A percentile compares a stretch with the other conserved stretches of the same genome.
Conservation (phyloP, 225 moss, liverwort and hornwort genomes). For the Takakia lepidozioides region DNA sequence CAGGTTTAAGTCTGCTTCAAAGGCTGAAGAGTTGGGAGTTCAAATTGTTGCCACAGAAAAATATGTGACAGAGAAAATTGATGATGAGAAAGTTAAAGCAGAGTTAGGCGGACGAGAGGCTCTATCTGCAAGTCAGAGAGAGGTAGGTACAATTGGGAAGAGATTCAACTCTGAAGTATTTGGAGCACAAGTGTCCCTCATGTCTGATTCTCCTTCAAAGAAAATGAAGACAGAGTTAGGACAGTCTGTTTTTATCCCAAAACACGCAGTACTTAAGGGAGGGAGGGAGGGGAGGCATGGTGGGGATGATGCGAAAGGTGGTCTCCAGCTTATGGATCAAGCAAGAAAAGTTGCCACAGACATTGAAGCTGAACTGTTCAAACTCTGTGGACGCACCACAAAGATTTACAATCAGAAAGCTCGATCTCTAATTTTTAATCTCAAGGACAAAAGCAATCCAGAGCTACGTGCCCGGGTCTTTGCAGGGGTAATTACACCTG, state of each 20-base stretch:
- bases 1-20: too few species aligned
- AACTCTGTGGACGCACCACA: constrained; percentile 68
- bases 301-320: constrained; percentile 65
- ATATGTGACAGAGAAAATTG: too few species aligned
- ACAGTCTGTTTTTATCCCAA: constrained; percentile 38
- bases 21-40: too few species aligned
- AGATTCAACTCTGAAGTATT: too few species aligned
- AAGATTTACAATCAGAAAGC: constrained; percentile 97
- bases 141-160: too few species aligned
- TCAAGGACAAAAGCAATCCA: constrained; percentile 94
- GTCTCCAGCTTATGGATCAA: constrained; percentile 86
- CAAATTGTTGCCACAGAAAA: too few species aligned
- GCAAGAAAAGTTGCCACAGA: constrained; percentile 76
- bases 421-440: constrained; percentile 89
- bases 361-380: constrained; percentile 74
- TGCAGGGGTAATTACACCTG: constrained; percentile 72
- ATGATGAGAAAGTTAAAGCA: too few species aligned
- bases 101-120: too few species aligned
- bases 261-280: constrained; percentile 56
- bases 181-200: too few species aligned
- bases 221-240: constrained; percentile 44
- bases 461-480: constrained; percentile 93
- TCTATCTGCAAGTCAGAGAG: too few species aligned
- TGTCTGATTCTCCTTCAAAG: constrained; percentile 40
- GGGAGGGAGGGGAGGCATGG: constrained; percentile 43